Evolutionary conservation across 2,329 filamentous ascomycete species (phyloP).

Genomic region (Microsporum audouinii): DNA sequence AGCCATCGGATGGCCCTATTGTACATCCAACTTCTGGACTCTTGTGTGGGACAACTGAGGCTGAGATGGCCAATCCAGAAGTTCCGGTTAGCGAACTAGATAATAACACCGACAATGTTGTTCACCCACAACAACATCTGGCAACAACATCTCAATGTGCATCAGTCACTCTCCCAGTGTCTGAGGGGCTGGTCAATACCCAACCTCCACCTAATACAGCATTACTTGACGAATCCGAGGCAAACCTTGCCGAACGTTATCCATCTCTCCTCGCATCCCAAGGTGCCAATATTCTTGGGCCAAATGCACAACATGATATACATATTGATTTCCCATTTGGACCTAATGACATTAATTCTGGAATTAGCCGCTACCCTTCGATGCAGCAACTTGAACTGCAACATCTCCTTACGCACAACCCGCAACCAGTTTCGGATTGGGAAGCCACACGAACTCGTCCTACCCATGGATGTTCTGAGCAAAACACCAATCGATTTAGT

Average conservation of each 20-base stretch:
- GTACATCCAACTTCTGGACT: background rate
- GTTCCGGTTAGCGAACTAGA: background rate
- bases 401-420: background rate
- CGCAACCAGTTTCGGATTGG: background rate
- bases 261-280: slow-evolving; percentile 24
- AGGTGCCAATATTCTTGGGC: background rate
- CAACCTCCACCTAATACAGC: background rate
- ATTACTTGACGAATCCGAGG: slow-evolving; percentile 24
- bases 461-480: background rate
- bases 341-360: background rate
- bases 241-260: slow-evolving; percentile 25
- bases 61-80: background rate
- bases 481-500: background rate
- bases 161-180: background rate
- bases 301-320: background rate
- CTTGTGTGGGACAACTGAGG: background rate
- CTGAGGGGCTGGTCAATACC: background rate
- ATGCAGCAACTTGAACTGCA: slow-evolving; percentile 12
- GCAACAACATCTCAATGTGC: background rate
- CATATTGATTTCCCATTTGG: background rate
- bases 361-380: slow-evolving; percentile 10
- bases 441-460: background rate
- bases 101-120: background rate
- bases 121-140: background rate
- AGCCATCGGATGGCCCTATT: background rate